These are phyloP conservation scores for Leptographium lundbergii DNA, from an alignment of 2,329 filamentous ascomycete species.

Conservation along the genomic window DNA sequence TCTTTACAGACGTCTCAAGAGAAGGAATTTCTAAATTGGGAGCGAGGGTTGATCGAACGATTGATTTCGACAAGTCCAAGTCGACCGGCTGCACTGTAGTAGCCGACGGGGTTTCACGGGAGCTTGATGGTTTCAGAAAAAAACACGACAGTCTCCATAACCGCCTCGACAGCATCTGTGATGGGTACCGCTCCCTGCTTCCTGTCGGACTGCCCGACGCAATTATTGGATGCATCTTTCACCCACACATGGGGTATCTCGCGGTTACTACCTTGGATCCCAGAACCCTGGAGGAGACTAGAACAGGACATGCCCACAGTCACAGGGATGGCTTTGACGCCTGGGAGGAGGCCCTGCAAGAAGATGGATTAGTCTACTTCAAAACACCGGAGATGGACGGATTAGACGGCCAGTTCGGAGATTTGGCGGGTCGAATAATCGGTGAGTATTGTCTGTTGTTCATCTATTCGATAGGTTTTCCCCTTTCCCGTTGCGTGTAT, in stretches of 20 bases:
- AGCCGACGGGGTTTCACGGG: slow-evolving; percentile 53
- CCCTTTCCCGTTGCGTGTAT: background rate
- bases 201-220: slow-evolving; percentile 43
- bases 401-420: slow-evolving; percentile 70
- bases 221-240: slow-evolving; percentile 68
- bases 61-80: slow-evolving; percentile 71
- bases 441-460: slow-evolving; percentile 35
- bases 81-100: slow-evolving; percentile 62
- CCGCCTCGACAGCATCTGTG: slow-evolving; percentile 56
- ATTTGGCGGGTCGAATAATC: slow-evolving; percentile 73
- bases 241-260: slow-evolving; percentile 85
- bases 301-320: background rate
- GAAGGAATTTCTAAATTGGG: slow-evolving; percentile 40
- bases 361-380: slow-evolving; percentile 63
- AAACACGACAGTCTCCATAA: slow-evolving; percentile 66
- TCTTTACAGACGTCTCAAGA: slow-evolving; percentile 40
- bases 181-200: slow-evolving; percentile 48
- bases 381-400: slow-evolving; percentile 74
- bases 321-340: slow-evolving; percentile 13
- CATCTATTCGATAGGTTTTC: background rate
- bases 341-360: slow-evolving; percentile 71
- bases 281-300: background rate
- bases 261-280: slow-evolving; percentile 39
- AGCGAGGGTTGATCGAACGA: slow-evolving; percentile 31
- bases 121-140: slow-evolving; percentile 67